phyloP scores from a whole-genome alignment of 805 yeast species.

The Ogataea haglerorum region DNA sequence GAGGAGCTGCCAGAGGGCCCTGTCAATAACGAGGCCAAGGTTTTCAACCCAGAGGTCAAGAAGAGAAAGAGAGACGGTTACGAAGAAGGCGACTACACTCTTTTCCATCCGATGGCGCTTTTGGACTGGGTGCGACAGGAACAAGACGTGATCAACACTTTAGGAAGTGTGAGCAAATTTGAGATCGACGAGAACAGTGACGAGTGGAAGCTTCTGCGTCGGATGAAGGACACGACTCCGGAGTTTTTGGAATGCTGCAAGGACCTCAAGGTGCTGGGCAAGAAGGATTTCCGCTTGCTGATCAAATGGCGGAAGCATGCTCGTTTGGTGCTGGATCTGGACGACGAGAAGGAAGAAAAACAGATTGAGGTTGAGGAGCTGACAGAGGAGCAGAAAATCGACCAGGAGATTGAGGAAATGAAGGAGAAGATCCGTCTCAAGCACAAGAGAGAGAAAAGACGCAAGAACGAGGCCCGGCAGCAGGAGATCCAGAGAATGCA shows the following conservation, averaged over 20 bases:
- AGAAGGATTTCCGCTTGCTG: conserved; percentile 83
- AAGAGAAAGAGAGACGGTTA: conserved; percentile 93
- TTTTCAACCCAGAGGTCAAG: conserved; percentile 91
- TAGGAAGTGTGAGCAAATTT: conserved; percentile 72
- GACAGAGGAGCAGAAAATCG: conserved; percentile 87
- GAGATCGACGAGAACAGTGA: conserved; percentile 58
- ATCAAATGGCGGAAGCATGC: conserved; percentile 88
- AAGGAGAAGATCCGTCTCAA: conserved; percentile 67
- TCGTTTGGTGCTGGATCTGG: conserved; percentile 69
- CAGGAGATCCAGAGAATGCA: conserved; percentile 89
- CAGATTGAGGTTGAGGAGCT: conserved; percentile 55
- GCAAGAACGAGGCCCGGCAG: conserved; percentile 76
- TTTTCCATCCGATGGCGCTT: conserved; percentile 67
- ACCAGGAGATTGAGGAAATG: conserved; percentile 74
- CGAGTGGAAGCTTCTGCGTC: conserved; percentile 69
- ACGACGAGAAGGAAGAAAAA: conserved; percentile 49
- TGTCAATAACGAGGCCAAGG: conserved; percentile 83
- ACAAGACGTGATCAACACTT: conserved; percentile 77
- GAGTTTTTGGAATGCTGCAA: conserved; percentile 82
- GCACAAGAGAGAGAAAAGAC: conserved; percentile 77
- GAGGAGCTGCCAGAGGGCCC: conserved; percentile 81
- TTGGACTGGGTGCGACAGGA: conserved; percentile 72
- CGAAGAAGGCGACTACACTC: conserved; percentile 84
- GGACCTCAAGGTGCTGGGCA: conserved; percentile 92
- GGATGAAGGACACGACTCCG: conserved; percentile 70